Conservation (phyloP, 169 alveolate species). For the Eimeria acervulina region DNA sequence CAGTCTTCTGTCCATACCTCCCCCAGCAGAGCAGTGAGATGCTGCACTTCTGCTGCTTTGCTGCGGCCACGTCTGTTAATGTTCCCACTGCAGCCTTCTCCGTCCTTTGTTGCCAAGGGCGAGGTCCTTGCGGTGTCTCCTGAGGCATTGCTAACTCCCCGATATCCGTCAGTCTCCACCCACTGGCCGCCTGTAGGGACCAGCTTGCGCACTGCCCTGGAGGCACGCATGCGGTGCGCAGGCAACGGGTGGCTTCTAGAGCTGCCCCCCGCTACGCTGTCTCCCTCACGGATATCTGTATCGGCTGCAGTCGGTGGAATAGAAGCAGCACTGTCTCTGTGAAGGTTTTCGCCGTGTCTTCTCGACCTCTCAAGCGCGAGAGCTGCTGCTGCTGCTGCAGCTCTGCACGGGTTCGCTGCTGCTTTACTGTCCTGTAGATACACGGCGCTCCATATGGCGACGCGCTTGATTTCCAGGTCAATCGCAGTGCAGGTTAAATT, state of each 20-base stretch:
- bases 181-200: slow-evolving; percentile 8
- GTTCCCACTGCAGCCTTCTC: not conserved
- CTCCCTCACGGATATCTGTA: not conserved
- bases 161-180: not conserved
- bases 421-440: slow-evolving; percentile 68
- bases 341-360: not conserved
- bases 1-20: slow-evolving; percentile 81
- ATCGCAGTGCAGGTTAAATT: slow-evolving; percentile 51
- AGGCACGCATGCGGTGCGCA: slow-evolving; percentile 37
- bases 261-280: slow-evolving; percentile 36
- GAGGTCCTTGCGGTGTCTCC: slow-evolving; percentile 4
- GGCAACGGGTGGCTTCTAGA: not conserved
- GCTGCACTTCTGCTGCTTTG: slow-evolving; percentile 46
- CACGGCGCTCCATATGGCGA: slow-evolving; percentile 69
- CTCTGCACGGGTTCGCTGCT: slow-evolving; percentile 73
- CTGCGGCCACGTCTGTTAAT: not conserved
- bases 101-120: not conserved
- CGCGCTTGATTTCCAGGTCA: slow-evolving; percentile 64
- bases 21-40: slow-evolving; percentile 51
- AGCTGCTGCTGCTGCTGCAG: slow-evolving; percentile 45
- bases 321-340: not conserved
- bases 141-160: not conserved
- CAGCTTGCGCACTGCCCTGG: not conserved
- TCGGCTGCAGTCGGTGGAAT: not conserved
- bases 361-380: slow-evolving; percentile 15